Evolutionary conservation across 805 yeast genomes (phyloP).

Genomic region (Debaryomyces castellii): DNA sequence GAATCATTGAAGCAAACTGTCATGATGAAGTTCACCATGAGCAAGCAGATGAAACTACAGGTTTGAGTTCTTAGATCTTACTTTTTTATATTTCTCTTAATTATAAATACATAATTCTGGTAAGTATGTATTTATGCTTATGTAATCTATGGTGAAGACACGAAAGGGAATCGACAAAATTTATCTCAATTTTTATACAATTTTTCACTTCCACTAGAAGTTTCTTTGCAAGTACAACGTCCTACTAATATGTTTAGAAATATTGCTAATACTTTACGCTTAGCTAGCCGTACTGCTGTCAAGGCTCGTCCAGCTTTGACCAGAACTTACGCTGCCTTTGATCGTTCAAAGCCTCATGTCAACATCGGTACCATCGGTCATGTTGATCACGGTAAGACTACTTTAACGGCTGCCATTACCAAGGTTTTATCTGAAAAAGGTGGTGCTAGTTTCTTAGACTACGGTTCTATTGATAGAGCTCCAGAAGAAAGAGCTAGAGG

Average conservation of each 20-base stretch:
- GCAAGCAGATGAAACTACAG: not conserved
- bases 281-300: slow-evolving; percentile 19
- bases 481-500: slow-evolving; percentile 99
- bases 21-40: slow-evolving; percentile 6
- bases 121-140: not conserved
- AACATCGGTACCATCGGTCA: slow-evolving; percentile 98
- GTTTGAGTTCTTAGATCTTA: not conserved
- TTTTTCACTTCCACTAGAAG: slow-evolving; percentile 1
- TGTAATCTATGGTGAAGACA: not conserved
- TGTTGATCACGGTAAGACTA: slow-evolving; percentile 98
- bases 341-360: slow-evolving; percentile 94
- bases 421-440: slow-evolving; percentile 85
- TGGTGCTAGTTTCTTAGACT: slow-evolving; percentile 92
- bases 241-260: slow-evolving; percentile 24
- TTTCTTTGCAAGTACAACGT: not conserved
- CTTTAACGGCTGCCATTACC: slow-evolving; percentile 97
- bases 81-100: not conserved
- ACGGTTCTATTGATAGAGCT: slow-evolving; percentile 91
- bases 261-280: slow-evolving; percentile 22
- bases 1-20: slow-evolving; percentile 27
- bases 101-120: not conserved
- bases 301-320: slow-evolving; percentile 28
- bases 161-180: not conserved
- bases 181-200: not conserved
- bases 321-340: slow-evolving; percentile 68